Evolutionary conservation across 2,329 filamentous ascomycete species (phyloP).

Genomic region (Alternaria panax): DNA sequence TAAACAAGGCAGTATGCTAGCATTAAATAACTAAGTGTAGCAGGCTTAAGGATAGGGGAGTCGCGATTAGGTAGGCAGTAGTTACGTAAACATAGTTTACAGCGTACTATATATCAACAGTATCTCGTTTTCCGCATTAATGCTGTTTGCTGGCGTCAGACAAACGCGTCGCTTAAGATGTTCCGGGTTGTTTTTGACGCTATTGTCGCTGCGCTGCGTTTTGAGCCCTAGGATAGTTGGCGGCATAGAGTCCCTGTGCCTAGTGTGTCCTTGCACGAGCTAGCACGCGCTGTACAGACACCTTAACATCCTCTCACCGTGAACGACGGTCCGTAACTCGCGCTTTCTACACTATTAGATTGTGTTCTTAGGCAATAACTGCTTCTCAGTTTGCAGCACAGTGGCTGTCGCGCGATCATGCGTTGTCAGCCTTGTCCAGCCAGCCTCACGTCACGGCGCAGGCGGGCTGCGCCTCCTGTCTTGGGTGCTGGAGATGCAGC

Average conservation of each 20-base stretch:
- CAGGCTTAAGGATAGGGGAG: not conserved
- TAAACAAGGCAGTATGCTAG: not conserved
- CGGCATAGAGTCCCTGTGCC: not conserved
- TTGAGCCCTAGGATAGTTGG: not conserved
- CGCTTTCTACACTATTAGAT: not conserved
- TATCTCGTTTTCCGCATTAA: not conserved
- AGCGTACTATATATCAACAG: not conserved
- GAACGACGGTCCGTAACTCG: not conserved
- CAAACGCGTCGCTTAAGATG: not conserved
- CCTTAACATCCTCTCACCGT: not conserved
- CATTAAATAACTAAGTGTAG: not conserved
- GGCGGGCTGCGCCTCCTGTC: slow-evolving; percentile 18
- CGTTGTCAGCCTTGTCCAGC: slow-evolving; percentile 17
- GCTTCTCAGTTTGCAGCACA: not conserved
- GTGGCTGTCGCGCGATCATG: slow-evolving; percentile 12
- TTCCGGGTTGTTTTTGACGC: not conserved
- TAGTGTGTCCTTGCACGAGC: slow-evolving; percentile 1
- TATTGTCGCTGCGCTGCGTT: not conserved
- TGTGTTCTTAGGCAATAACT: slow-evolving; percentile 1
- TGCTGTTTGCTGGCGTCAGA: not conserved
- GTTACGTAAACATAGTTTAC: not conserved
- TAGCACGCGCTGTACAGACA: not conserved
- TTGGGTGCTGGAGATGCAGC: slow-evolving; percentile 10
- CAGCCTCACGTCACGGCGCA: slow-evolving; percentile 17
- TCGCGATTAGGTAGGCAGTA: not conserved